These are phyloP conservation scores for Exophiala spinifera DNA, from an alignment of 2,329 filamentous ascomycete species.

Conservation along the genomic window DNA sequence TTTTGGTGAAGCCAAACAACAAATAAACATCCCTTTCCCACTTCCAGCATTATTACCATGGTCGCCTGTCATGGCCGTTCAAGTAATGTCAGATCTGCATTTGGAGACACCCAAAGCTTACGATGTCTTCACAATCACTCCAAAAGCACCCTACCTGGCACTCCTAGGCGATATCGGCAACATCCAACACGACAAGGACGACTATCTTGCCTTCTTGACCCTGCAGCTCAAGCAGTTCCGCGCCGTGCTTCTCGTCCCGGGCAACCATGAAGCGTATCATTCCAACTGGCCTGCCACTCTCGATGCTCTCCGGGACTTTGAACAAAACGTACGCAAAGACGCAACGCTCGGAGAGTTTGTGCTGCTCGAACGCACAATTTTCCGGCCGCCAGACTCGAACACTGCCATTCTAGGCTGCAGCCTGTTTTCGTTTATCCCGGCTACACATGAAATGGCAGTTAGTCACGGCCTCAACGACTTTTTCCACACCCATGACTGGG, in stretches of 20 bases:
- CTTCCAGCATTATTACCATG: no score
- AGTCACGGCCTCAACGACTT: conserved; percentile 52
- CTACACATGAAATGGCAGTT: conserved; percentile 39
- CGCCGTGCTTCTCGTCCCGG: conserved; percentile 51
- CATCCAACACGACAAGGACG: conserved; percentile 35
- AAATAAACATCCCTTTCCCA: no score
- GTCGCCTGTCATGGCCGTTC: no score
- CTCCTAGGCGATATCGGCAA: conserved; percentile 58
- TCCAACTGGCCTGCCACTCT: conserved; percentile 23
- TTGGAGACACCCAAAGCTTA: no score
- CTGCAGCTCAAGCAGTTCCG: conserved; percentile 49
- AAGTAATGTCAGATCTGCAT: conserved; percentile 49
- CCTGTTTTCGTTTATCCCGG: conserved; percentile 33
- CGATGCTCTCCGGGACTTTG: conserved; percentile 22
- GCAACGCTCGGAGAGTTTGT: conserved; percentile 36
- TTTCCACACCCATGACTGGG: conserved; percentile 43
- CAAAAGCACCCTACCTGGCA: conserved; percentile 51
- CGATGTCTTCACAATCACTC: conserved; percentile 46
- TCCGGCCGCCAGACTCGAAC: conserved; percentile 35
- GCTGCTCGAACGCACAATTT: conserved; percentile 41
- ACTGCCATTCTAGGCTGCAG: conserved; percentile 39
- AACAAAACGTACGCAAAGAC: conserved; percentile 2
- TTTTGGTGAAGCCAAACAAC: no score
- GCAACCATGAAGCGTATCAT: conserved; percentile 58
- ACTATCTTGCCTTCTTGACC: conserved; percentile 48